Evolutionary conservation across 2,329 filamentous ascomycete species (phyloP).

Genomic region (Beauveria caledonica): DNA sequence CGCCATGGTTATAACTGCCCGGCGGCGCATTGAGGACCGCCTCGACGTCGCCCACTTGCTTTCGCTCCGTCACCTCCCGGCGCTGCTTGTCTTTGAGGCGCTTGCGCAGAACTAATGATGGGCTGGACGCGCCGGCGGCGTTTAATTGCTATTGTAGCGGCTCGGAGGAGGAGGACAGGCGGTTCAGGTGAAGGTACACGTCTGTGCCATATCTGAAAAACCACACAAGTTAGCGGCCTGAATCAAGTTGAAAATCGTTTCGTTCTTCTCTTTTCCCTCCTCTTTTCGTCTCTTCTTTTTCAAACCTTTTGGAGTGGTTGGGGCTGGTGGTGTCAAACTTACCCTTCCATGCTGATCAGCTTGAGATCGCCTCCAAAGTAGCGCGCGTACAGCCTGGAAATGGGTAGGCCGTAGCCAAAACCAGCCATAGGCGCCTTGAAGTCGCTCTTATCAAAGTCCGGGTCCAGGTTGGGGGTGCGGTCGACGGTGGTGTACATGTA

Average conservation of each 20-base stretch:
- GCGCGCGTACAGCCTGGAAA: constrained; percentile 85
- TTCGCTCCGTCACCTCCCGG: constrained; percentile 73
- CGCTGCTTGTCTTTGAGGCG: constrained; percentile 47
- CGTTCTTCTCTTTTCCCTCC: too few species aligned
- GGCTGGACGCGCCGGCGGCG: constrained; percentile 26
- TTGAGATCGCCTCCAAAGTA: constrained; percentile 98
- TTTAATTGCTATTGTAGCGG: constrained; percentile 88
- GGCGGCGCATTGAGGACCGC: constrained; percentile 56
- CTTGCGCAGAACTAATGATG: constrained; percentile 43
- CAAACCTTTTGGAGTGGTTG: too few species aligned
- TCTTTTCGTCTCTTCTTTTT: too few species aligned
- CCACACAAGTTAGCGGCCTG: constrained; percentile 2
- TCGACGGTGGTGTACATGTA: constrained; percentile 99
- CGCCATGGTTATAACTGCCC: constrained; percentile 22
- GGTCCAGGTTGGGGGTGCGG: constrained; percentile 86
- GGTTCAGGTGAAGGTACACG: constrained; percentile 95
- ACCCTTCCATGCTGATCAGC: constrained; percentile 99
- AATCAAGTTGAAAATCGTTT: not conserved
- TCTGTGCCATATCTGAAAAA: constrained; percentile 81
- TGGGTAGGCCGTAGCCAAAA: constrained; percentile 95
- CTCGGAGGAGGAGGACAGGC: constrained; percentile 89
- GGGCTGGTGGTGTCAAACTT: constrained; percentile 28
- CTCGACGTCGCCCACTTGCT: constrained; percentile 84
- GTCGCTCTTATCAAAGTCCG: constrained; percentile 97
- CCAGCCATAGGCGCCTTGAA: constrained; percentile 99